Evolutionary conservation across 1,284 basidiomycete genomes (phyloP).

Genomic region (Cutaneotrichosporon sp.): DNA sequence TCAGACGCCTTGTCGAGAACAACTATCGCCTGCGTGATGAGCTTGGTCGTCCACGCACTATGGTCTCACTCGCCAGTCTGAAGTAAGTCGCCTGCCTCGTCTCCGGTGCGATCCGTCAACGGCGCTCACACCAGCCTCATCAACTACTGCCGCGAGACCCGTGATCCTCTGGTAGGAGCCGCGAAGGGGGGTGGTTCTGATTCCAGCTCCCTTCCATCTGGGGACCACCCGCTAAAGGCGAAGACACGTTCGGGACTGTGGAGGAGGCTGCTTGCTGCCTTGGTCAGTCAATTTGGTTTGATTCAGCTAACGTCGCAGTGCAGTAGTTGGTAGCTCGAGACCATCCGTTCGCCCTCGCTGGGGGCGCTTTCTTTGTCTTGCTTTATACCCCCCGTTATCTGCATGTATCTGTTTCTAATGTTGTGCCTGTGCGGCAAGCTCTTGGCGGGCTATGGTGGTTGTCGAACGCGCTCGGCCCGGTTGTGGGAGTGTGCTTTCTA

Average conservation of each 20-base stretch:
- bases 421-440: too few species aligned
- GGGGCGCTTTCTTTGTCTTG: too few species aligned
- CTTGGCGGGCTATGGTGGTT: too few species aligned
- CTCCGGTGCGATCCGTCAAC: too few species aligned
- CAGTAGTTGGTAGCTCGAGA: not conserved
- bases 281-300: slow-evolving; percentile 19
- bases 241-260: slow-evolving; percentile 49
- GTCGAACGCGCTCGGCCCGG: too few species aligned
- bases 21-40: slow-evolving; percentile 90
- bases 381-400: too few species aligned
- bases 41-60: slow-evolving; percentile 75
- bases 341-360: not conserved
- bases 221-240: slow-evolving; percentile 82
- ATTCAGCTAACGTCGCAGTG: not conserved
- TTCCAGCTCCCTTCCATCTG: slow-evolving; percentile 79
- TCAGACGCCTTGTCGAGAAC: slow-evolving; percentile 85
- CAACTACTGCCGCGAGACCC: slow-evolving; percentile 84
- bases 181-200: not conserved
- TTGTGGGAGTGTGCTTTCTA: too few species aligned
- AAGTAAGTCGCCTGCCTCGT: slow-evolving; percentile 27
- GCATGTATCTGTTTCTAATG: slow-evolving; percentile 1
- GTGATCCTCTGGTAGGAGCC: slow-evolving; percentile 72
- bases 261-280: slow-evolving; percentile 37
- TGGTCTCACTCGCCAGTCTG: slow-evolving; percentile 80
- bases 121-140: slow-evolving; percentile 64